Conservation (phyloP, 2,329 filamentous ascomycete species). For the Grosmannia clavigera region DNA sequence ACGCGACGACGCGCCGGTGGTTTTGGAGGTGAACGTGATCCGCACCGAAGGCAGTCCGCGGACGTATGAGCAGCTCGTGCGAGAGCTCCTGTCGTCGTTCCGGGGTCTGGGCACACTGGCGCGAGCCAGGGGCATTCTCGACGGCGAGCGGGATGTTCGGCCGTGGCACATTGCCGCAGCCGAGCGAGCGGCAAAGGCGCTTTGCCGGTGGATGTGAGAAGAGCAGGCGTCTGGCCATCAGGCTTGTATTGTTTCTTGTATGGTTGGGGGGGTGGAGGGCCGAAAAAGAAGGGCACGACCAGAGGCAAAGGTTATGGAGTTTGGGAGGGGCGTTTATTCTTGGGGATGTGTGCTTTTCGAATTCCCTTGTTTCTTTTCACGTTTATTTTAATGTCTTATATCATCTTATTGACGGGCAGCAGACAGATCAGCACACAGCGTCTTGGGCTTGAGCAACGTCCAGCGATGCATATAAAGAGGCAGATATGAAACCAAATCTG, state of each 20-base stretch:
- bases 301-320: not conserved
- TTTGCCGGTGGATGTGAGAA: conserved; percentile 51
- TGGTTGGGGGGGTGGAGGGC: not conserved
- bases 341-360: not conserved
- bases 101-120: conserved; percentile 57
- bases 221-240: not conserved
- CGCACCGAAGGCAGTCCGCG: conserved; percentile 40
- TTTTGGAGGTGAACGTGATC: conserved; percentile 55
- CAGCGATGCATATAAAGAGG: too few relatives aligned
- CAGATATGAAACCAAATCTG: too few relatives aligned
- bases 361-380: not conserved
- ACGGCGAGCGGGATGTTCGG: conserved; percentile 46
- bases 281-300: not conserved
- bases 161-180: conserved; percentile 70
- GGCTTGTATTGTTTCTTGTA: not conserved
- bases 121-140: conserved; percentile 49
- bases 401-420: not conserved
- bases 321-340: not conserved
- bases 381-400: not conserved
- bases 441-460: too few relatives aligned
- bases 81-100: conserved; percentile 60
- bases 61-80: conserved; percentile 50
- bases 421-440: not conserved
- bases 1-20: conserved; percentile 43
- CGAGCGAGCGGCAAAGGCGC: conserved; percentile 52